A percentile compares a stretch with the other conserved stretches of the same genome.
Conservation (phyloP, 345 rosid genomes). For the Erysimum cheiranthoides region DNA sequence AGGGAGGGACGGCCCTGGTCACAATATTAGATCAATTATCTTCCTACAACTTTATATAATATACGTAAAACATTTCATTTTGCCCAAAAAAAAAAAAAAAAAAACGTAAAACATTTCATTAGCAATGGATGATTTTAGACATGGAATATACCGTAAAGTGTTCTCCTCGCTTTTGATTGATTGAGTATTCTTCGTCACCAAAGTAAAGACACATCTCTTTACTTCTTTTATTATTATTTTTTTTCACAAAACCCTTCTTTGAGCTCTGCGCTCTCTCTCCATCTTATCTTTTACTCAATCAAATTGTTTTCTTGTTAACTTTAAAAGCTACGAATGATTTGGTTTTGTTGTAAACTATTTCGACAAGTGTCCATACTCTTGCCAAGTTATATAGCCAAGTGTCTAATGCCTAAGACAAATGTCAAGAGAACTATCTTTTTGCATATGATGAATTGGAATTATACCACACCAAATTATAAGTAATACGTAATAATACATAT, state of each 20-base stretch:
- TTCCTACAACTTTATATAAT: background rate
- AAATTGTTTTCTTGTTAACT: background rate
- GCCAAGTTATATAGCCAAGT: conserved; percentile 22
- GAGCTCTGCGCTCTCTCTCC: conserved; percentile 4
- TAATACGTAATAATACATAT: background rate
- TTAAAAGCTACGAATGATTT: conserved; percentile 3
- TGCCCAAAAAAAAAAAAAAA: too few species aligned
- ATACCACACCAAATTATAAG: background rate
- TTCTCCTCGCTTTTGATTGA: conserved; percentile 7
- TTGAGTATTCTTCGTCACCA: background rate
- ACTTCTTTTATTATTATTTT: background rate
- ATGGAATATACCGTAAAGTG: conserved; percentile 9
- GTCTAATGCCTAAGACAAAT: conserved; percentile 11
- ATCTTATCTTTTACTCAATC: background rate
- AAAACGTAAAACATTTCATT: too few species aligned
- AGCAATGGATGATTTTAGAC: background rate
- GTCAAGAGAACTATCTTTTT: background rate
- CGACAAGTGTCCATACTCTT: conserved; percentile 28
- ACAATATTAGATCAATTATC: background rate
- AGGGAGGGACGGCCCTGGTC: too few species aligned
- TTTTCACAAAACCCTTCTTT: conserved; percentile 12
- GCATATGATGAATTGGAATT: background rate
- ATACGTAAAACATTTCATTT: background rate
- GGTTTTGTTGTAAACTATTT: background rate
- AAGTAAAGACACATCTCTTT: background rate